A percentile compares a stretch with the other conserved stretches of the same genome.
Conservation (phyloP, 148 eudicot species). For the Persicaria tinctoria region DNA sequence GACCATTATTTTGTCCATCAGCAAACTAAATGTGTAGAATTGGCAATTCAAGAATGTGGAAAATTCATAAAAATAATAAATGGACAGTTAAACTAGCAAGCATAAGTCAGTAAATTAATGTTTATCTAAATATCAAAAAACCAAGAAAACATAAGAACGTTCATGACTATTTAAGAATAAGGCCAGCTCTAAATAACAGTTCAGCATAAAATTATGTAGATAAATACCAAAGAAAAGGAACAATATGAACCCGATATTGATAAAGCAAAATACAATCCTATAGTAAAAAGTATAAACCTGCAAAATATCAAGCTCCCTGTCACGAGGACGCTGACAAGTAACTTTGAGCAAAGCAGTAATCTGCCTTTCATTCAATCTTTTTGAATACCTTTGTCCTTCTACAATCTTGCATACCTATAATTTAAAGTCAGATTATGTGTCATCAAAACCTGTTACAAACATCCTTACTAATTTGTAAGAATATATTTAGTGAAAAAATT, state of each 20-base stretch:
- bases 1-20: background rate
- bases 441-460: background rate
- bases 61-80: background rate
- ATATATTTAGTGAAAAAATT: background rate
- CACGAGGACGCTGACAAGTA: conserved; percentile 84
- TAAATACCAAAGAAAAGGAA: background rate
- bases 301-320: conserved; percentile 58
- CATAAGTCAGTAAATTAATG: no score
- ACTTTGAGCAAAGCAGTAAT: background rate
- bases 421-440: background rate
- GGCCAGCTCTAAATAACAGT: no score
- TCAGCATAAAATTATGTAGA: no score
- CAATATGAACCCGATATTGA: background rate
- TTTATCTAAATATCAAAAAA: no score
- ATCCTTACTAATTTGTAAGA: background rate
- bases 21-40: background rate
- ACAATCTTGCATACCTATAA: conserved; percentile 81
- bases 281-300: conserved; percentile 36
- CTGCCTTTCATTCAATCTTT: conserved; percentile 22
- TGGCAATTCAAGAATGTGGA: background rate
- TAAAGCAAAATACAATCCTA: background rate
- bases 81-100: background rate
- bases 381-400: conserved; percentile 80
- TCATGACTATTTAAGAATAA: no score
- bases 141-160: no score